Evolutionary conservation across 108 stramenopile species (phyloP).

Genomic region (Skeletonema tropicum): DNA sequence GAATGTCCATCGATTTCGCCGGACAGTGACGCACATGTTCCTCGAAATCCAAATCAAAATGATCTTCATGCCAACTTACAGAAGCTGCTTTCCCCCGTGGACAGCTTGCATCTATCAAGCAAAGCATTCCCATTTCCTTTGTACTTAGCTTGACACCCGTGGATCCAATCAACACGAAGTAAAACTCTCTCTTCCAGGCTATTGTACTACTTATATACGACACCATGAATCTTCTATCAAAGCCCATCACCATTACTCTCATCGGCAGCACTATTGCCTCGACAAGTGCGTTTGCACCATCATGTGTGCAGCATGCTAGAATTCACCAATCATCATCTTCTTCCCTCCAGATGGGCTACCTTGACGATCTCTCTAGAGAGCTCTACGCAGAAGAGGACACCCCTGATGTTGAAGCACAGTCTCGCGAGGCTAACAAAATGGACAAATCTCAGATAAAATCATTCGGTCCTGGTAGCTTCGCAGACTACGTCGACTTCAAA

Average conservation of each 20-base stretch:
- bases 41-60: too few species aligned
- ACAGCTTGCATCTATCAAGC: too few species aligned
- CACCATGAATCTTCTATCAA: conserved; percentile 25
- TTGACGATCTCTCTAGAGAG: conserved; percentile 62
- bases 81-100: too few species aligned
- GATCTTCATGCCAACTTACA: too few species aligned
- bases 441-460: conserved; percentile 50
- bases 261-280: conserved; percentile 23
- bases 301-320: conserved; percentile 14
- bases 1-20: not conserved
- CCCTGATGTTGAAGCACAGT: conserved; percentile 37
- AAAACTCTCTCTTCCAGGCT: not conserved
- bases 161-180: not conserved
- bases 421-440: conserved; percentile 60
- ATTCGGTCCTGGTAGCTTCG: conserved; percentile 66
- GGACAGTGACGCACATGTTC: too few species aligned
- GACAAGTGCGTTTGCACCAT: not conserved
- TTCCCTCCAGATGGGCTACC: conserved; percentile 57
- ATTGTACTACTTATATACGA: not conserved
- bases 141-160: not conserved
- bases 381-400: conserved; percentile 39
- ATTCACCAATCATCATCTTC: conserved; percentile 4
- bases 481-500: conserved; percentile 69
- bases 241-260: conserved; percentile 8
- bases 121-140: not conserved